phyloP scores from a whole-genome alignment of 192 early-diverging fungal genomes.

The Coemansia umbellata region DNA sequence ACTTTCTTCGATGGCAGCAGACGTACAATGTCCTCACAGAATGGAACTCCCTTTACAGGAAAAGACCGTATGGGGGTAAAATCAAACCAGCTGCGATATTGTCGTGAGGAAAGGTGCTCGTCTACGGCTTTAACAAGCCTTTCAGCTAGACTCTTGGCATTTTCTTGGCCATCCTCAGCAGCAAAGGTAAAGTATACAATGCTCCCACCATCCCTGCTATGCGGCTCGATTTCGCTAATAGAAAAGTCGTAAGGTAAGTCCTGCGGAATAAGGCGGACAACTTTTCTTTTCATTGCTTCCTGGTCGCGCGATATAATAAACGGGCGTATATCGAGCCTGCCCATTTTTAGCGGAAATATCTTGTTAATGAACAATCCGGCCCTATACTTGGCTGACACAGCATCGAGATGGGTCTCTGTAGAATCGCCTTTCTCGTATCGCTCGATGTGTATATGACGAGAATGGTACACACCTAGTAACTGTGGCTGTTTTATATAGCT shows the following conservation, averaged over 20 bases:
- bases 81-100: conserved; percentile 58
- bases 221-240: conserved; percentile 31
- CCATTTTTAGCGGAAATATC: conserved; percentile 49
- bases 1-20: conserved; percentile 52
- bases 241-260: conserved; percentile 30
- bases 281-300: conserved; percentile 23
- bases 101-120: conserved; percentile 51
- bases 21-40: conserved; percentile 66
- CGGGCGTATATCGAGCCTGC: conserved; percentile 41
- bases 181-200: conserved; percentile 44
- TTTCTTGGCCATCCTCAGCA: background rate
- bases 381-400: conserved; percentile 12
- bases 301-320: conserved; percentile 37
- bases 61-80: conserved; percentile 60
- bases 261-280: conserved; percentile 19
- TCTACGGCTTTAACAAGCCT: conserved; percentile 23
- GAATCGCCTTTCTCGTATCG: conserved; percentile 1
- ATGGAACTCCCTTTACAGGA: conserved; percentile 65
- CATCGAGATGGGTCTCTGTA: background rate
- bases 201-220: conserved; percentile 42
- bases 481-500: background rate
- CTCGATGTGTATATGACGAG: conserved; percentile 25
- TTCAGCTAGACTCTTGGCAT: conserved; percentile 11
- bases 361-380: conserved; percentile 50
- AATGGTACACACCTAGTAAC: background rate